Base-by-base conservation (phyloP, 345 rosid species). In the Erodium maritimum region DNA sequence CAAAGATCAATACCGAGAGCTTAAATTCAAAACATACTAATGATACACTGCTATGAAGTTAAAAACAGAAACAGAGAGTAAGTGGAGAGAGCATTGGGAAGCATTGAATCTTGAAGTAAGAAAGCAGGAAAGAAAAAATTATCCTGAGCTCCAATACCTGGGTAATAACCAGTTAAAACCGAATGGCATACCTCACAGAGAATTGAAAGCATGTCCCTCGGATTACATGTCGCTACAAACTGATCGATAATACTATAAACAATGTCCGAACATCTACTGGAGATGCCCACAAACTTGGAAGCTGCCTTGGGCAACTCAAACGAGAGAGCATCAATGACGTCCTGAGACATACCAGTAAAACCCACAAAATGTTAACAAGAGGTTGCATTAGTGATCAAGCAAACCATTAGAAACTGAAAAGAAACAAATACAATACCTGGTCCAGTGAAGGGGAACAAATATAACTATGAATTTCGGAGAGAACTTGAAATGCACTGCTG, bases 161-260 rank as follows among this genome's bases (percentile, higher is more conserved):
- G 5, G 37, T 11, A 29, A 29, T 42, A n/a, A 10, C 48, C 14
- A 9, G 17, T 7, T 14, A 16, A 42, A 42, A 42, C 48, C 34
- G 19, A 51, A 61, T 48, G 16, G 24, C 22, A 17, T 64, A 88
- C 98, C 95, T 81, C 96, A 24, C 93, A 91, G 61, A 91, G 80
- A 80, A 91, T 63, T 24, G 87, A 60, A 73, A 81, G 79, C 96
- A 91, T 84, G 69, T 91, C 96, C 22, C 93, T 79, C 0, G 98
- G 96, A 72, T 68, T 83, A 62, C 95, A 82, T 42, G 34, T 71
- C 67, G 59, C 74, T 63, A 78, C 69, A 58, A 86, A 77, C 51
- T 58, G 70, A 71, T 75, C 69, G 58, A 88, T 63, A 54, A 88
- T 65, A 21, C 55, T 54, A 37, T 83, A 82, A 42, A 58, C 86